Evolutionary conservation across 805 yeast species (phyloP), one percentile per base, ranked within the genome.

Genomic region (Saturnispora diversa): DNA sequence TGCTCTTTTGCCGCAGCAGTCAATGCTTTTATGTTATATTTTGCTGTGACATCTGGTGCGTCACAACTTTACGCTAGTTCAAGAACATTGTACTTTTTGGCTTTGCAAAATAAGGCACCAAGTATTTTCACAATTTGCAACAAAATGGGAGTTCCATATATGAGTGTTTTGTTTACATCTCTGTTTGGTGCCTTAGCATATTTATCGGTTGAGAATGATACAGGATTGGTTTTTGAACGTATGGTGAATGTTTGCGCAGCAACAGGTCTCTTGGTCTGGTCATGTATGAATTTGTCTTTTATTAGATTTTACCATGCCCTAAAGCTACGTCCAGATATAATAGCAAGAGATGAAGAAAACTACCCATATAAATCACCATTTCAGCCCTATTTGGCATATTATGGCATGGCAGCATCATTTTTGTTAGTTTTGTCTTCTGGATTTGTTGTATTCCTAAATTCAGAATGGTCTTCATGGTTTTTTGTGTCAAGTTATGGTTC

Each of bases 201-300:
- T 54, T 54, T 81, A 17, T 72, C 84, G 3, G 76, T 80, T 5
- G 68, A 74, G 32, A 65, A 70, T 40, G 58, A 66, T 28, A 77
- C 87, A 0, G 72, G 81, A 12, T 59, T 64, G 12, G 80, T 80
- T 5, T 84, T 84, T 49, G 81, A 75, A 44, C 74, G 80, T 50
- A 62, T 84, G 43, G 72, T 82, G 6, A 76, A 77, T 49, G 68
- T 84, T 26, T 72, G 84, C 39, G 77, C 88, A 2, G 75, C 88
- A 0, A 72, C 88, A 1, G 88, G 87, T 0, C 72, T 85, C 39
- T 60, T 86, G 26, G 85, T 83, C 31, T 86, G 95, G 95, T 68
- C 70, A 43, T 75, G 80, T 6, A 75, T 75, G 80, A 71, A 77
- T 48, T 56, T 75, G 13, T 64, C 79, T 6, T 75, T 62, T 48